phyloP scores from a whole-genome alignment of 495 filamentous ascomycete species.

The Symbiotaphrina buchneri region DNA sequence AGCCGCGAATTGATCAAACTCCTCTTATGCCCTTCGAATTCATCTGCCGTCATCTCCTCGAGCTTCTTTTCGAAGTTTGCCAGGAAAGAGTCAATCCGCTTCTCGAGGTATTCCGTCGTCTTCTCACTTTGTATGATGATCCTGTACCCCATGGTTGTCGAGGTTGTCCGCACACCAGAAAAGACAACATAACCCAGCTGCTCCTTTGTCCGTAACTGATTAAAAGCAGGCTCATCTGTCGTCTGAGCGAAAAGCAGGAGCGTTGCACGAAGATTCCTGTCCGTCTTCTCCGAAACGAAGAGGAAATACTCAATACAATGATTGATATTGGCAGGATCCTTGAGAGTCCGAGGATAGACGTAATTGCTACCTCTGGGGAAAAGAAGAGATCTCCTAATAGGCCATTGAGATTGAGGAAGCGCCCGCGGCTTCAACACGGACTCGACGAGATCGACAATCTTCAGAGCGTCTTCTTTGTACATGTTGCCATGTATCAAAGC shows the following conservation, averaged over 20 bases:
- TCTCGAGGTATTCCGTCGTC: constrained; percentile 60
- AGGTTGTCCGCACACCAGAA: constrained; percentile 43
- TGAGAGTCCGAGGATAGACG: constrained; percentile 54
- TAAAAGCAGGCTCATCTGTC: constrained; percentile 79
- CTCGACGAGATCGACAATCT: constrained; percentile 64
- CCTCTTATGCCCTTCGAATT: constrained; percentile 80
- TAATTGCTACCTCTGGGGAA: constrained; percentile 64
- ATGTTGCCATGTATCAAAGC: constrained; percentile 79
- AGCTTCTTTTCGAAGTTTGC: constrained; percentile 36
- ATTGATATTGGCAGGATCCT: constrained; percentile 86
- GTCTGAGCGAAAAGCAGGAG: constrained; percentile 73
- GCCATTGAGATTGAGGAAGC: constrained; percentile 62
- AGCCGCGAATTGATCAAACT: constrained; percentile 72
- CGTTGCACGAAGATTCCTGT: constrained; percentile 47
- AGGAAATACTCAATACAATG: constrained; percentile 88
- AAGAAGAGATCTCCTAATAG: constrained; percentile 50
- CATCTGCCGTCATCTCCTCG: constrained; percentile 53
- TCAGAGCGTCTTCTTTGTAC: constrained; percentile 85
- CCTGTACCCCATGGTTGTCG: constrained; percentile 61
- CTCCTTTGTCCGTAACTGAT: constrained; percentile 88
- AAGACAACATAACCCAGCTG: constrained; percentile 95
- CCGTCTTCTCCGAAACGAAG: constrained; percentile 49
- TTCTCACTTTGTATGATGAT: constrained; percentile 92
- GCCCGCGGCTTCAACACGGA: constrained; percentile 51
- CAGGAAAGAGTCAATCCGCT: constrained; percentile 70